Base-by-base conservation (phyloP, 1,139 yeast genomes). In the Taphrina deformans region DNA sequence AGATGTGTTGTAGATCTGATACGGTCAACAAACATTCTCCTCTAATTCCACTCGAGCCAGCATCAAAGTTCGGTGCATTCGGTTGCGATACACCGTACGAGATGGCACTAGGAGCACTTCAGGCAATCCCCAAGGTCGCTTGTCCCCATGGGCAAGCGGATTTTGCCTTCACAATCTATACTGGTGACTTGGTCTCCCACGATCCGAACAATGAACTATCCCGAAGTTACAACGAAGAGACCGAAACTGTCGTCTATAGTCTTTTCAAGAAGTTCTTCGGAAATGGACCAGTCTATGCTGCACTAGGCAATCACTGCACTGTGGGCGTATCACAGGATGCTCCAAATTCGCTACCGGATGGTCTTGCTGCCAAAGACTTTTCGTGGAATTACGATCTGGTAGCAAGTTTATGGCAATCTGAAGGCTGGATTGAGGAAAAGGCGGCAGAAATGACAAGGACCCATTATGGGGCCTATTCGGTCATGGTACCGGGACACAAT, bases 271-370 rank as follows among this genome's bases (percentile, higher is more conserved):
- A 79, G 61, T 81, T 78, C 72, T 79, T 87, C 69, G 77, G 80
- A 12, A 77, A 82, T 64, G 74, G 84, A 18, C 87, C 89, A 1
- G 83, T 87, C n/a, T 85, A 78, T 71, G 81, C 89, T 10, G 84
- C 83, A 35, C 76, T 87, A 70, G 91, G 92, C 18, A 86, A 86
- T 74, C 91, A 87, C 73, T 91, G 87, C 71, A 83, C 87, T 21
- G 86, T 82, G 78, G 91, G 91, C 16, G 86, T 85, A 71, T 88
- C 86, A 18, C 89, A 86, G 73, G 73, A 85, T 66, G 86, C 90
- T 1, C 88, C 86, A 55, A 76, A 79, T 66, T 72, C 75, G 46
- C 79, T 82, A 35, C 82, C 82, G 2, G 80, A 77, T n/a, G 29
- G 26, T 12, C 41, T 44, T 16, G 44, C 18, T 67, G 77, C 78